A percentile compares a stretch with the other conserved stretches of the same genome.
These are phyloP conservation scores for Neurospora sp. DNA, from an alignment of 495 filamentous ascomycete species.

Conservation along the genomic window DNA sequence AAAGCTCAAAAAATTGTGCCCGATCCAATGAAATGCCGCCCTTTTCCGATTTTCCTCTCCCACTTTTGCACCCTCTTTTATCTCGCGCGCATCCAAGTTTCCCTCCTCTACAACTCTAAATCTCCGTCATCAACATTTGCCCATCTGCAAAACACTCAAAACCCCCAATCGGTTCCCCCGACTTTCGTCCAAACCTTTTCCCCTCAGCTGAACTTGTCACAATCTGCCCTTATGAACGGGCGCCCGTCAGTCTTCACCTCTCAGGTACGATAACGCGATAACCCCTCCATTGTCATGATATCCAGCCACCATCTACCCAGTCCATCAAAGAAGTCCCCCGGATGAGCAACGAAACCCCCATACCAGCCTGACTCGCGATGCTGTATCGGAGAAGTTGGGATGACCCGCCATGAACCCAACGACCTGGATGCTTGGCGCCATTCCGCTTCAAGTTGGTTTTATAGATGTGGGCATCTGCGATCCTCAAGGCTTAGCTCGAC, in stretches of 20 bases:
- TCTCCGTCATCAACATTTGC: constrained; percentile 5
- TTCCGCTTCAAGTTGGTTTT: neutral
- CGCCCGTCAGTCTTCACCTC: constrained; percentile 90
- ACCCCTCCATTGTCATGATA: neutral
- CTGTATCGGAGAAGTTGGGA: neutral
- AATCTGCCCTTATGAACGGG: constrained; percentile 83
- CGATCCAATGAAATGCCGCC: neutral
- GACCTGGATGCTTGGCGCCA: neutral
- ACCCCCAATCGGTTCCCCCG: neutral
- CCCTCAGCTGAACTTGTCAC: constrained; percentile 15
- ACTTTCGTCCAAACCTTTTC: constrained; percentile 2
- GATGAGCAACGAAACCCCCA: neutral
- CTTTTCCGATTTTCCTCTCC: constrained; percentile 1
- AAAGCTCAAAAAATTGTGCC: neutral
- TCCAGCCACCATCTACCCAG: neutral
- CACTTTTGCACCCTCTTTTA: neutral
- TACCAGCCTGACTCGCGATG: neutral
- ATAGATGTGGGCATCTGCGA: neutral
- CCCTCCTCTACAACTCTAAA: neutral
- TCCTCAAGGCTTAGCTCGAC: neutral
- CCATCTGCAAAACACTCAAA: neutral
- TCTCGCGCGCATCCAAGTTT: neutral
- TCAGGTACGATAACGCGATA: constrained; percentile 55
- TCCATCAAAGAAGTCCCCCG: neutral
- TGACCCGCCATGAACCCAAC: neutral